These are phyloP conservation scores for Aspergillus fischeri DNA, from an alignment of 2,329 filamentous ascomycete genomes.

Conservation along the genomic window DNA sequence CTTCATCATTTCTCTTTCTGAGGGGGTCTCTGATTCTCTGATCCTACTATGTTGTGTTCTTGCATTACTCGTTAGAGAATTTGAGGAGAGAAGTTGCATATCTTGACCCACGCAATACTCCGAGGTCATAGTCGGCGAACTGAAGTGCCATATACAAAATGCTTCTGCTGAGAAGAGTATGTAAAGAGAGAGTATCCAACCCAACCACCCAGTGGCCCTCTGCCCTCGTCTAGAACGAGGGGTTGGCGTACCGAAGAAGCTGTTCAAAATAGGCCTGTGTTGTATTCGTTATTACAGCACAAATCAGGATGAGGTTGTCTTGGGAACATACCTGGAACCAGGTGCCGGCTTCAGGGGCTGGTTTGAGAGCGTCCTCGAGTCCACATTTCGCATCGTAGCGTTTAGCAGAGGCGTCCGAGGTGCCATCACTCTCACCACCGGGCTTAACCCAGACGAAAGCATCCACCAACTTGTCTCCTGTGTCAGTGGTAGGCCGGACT, in stretches of 20 bases:
- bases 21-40: neutral
- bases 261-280: conserved; percentile 27
- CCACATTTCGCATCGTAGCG: conserved; percentile 57
- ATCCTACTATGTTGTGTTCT: too few relatives aligned
- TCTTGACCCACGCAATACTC: neutral
- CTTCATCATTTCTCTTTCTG: conserved; percentile 1
- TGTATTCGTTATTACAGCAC: neutral
- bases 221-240: conserved; percentile 18
- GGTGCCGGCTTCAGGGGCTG: conserved; percentile 64
- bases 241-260: conserved; percentile 25
- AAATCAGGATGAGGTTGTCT: conserved; percentile 21
- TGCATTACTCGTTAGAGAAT: neutral
- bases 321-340: conserved; percentile 56
- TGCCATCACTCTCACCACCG: conserved; percentile 54
- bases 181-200: neutral
- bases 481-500: conserved; percentile 59
- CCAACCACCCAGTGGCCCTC: neutral
- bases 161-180: neutral
- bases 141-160: conserved; percentile 2
- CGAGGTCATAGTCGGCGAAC: neutral
- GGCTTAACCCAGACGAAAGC: conserved; percentile 71
- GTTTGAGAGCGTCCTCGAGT: conserved; percentile 51
- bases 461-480: conserved; percentile 56
- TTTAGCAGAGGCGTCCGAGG: conserved; percentile 45
- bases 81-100: neutral